A percentile compares a stretch with the other conserved stretches of the same genome.
Conservation (phyloP, 805 yeast genomes). For the Middelhovenomyces tepae region DNA sequence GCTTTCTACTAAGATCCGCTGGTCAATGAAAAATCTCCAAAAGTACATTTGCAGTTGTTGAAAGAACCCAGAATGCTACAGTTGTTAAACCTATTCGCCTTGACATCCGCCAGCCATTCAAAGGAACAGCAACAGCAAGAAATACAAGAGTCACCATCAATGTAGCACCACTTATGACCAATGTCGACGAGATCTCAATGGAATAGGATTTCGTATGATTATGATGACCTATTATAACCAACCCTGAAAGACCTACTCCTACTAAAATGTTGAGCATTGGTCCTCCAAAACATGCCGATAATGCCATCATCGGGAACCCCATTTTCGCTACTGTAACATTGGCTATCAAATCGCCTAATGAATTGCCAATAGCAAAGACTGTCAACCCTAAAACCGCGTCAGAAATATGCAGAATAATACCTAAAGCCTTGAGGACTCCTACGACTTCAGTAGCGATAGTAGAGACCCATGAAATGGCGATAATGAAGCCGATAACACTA, state of each 20-base stretch:
- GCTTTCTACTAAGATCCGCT: not conserved
- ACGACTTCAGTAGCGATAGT: slow-evolving; percentile 64
- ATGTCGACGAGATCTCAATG: slow-evolving; percentile 31
- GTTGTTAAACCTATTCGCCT: slow-evolving; percentile 32
- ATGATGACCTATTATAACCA: slow-evolving; percentile 32
- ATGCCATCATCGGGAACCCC: slow-evolving; percentile 83
- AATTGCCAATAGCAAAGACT: slow-evolving; percentile 85
- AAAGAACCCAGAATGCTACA: slow-evolving; percentile 35
- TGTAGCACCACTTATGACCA: slow-evolving; percentile 35
- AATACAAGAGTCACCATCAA: slow-evolving; percentile 33
- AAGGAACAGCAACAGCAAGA: slow-evolving; percentile 33
- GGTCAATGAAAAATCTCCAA: slow-evolving; percentile 9
- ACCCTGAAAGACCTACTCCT: slow-evolving; percentile 73
- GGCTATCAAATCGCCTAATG: slow-evolving; percentile 81
- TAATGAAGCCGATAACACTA: slow-evolving; percentile 47
- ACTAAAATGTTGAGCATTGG: slow-evolving; percentile 71
- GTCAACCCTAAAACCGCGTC: slow-evolving; percentile 83
- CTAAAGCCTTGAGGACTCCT: slow-evolving; percentile 49
- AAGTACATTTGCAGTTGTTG: slow-evolving; percentile 27
- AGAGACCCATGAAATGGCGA: slow-evolving; percentile 63
- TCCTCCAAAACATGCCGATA: slow-evolving; percentile 94
- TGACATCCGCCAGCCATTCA: slow-evolving; percentile 35
- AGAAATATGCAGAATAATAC: slow-evolving; percentile 50
- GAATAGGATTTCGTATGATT: slow-evolving; percentile 13
- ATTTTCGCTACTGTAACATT: slow-evolving; percentile 69